These are phyloP conservation scores for Fusarium solani-melongenae DNA, from an alignment of 2,329 filamentous ascomycete species.

Conservation along the genomic window DNA sequence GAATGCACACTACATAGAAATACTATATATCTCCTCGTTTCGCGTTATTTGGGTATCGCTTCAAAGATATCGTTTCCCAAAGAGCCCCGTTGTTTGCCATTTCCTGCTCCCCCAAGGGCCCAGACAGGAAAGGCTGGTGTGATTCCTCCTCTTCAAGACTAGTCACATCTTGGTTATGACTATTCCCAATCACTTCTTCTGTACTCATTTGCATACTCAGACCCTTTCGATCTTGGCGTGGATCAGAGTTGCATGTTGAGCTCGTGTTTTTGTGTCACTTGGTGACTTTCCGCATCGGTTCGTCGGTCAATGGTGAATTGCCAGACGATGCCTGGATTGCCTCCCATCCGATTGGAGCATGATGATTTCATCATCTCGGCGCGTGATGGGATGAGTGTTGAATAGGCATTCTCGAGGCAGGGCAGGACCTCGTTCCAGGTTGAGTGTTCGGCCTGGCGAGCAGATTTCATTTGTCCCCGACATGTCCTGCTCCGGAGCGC, in stretches of 20 bases:
- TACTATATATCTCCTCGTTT: slow-evolving; percentile 7
- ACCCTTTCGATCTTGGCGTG: not conserved
- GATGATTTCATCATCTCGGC: not conserved
- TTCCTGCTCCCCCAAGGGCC: not conserved
- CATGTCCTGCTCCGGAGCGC: not conserved
- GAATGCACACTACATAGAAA: slow-evolving; percentile 1
- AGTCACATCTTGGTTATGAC: not conserved
- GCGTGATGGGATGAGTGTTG: not conserved
- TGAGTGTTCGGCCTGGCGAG: not conserved
- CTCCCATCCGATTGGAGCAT: not conserved
- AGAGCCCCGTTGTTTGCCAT: not conserved
- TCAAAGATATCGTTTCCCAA: not conserved
- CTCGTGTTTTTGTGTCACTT: not conserved
- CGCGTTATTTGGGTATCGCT: slow-evolving; percentile 19
- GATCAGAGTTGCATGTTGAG: not conserved
- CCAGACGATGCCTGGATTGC: not conserved
- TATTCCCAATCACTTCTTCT: not conserved
- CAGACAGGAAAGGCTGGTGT: not conserved
- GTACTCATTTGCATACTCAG: not conserved
- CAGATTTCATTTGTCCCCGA: not conserved
- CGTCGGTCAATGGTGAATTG: not conserved
- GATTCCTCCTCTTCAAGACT: not conserved
- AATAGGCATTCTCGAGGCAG: not conserved
- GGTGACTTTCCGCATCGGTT: not conserved
- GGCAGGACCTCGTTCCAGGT: not conserved